These are phyloP conservation scores for Hymenoscyphus fructigenus DNA, from an alignment of 2,329 filamentous ascomycete genomes.

Conservation along the genomic window DNA sequence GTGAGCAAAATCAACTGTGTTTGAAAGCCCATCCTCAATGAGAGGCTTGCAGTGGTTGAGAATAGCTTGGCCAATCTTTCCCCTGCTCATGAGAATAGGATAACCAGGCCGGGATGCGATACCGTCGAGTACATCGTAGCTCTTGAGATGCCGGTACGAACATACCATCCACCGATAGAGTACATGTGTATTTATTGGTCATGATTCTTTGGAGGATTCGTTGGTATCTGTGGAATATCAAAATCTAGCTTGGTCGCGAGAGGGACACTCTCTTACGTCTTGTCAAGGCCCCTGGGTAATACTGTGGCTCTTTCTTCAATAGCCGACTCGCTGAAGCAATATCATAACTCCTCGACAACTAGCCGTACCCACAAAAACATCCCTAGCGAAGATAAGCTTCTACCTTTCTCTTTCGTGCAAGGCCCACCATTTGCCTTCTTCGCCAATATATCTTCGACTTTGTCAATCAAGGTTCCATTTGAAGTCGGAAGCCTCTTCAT, in stretches of 20 bases:
- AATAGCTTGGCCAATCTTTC: constrained; percentile 8
- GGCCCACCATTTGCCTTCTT: constrained; percentile 18
- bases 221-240: constrained; percentile 8
- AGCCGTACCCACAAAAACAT: constrained; percentile 23
- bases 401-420: too few species aligned
- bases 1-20: constrained; percentile 20
- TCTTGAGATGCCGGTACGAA: constrained; percentile 15
- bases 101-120: constrained; percentile 6
- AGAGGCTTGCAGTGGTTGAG: constrained; percentile 19
- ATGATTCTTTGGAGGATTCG: constrained; percentile 16
- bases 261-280: constrained; percentile 10
- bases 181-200: not conserved
- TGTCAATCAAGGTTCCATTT: constrained; percentile 9
- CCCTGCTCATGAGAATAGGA: constrained; percentile 6
- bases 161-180: constrained; percentile 18
- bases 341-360: constrained; percentile 12
- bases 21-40: constrained; percentile 15
- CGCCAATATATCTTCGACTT: constrained; percentile 12
- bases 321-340: constrained; percentile 13
- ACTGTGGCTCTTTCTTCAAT: constrained; percentile 8
- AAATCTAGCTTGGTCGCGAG: constrained; percentile 28
- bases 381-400: constrained; percentile 3
- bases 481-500: constrained; percentile 12
- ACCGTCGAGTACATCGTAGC: constrained; percentile 19
- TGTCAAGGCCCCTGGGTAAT: constrained; percentile 18